Conservation (phyloP, 179 eudicot genomes). For the Amaranthus tricolor region DNA sequence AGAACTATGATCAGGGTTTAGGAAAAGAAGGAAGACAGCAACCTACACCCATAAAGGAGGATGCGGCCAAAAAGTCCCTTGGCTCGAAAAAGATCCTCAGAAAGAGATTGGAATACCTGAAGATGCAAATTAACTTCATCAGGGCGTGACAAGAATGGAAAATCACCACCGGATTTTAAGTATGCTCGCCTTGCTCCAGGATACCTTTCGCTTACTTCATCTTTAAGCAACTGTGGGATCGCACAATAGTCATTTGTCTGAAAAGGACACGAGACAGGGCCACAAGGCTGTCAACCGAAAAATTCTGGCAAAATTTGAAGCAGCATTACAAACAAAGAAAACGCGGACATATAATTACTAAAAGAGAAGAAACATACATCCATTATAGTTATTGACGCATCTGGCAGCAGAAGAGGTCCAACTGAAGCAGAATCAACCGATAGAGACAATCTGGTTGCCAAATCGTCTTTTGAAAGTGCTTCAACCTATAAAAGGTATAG, state of each 20-base stretch:
- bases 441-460: slow-evolving; percentile 85
- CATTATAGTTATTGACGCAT: slow-evolving; percentile 71
- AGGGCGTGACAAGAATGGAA: slow-evolving; percentile 94
- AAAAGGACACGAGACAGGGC: not conserved
- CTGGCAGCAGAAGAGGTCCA: slow-evolving; percentile 75
- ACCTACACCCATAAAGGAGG: too few species aligned
- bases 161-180: slow-evolving; percentile 92
- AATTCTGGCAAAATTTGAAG: not conserved
- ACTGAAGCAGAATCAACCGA: slow-evolving; percentile 72
- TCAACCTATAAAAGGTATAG: slow-evolving; percentile 62
- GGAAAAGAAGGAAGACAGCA: too few species aligned
- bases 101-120: slow-evolving; percentile 51
- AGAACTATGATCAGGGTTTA: too few species aligned
- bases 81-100: not conserved
- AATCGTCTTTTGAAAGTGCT: slow-evolving; percentile 73
- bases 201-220: slow-evolving; percentile 83
- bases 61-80: too few species aligned
- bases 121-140: slow-evolving; percentile 98
- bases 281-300: not conserved
- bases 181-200: slow-evolving; percentile 87
- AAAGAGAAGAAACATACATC: slow-evolving; percentile 59
- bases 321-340: not conserved
- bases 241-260: slow-evolving; percentile 93
- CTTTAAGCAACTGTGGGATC: slow-evolving; percentile 78
- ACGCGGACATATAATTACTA: not conserved